Evolutionary conservation across 345 rosid genomes (phyloP), one percentile per base, ranked within the genome.

Genomic region (Dipteronia dyeriana): DNA sequence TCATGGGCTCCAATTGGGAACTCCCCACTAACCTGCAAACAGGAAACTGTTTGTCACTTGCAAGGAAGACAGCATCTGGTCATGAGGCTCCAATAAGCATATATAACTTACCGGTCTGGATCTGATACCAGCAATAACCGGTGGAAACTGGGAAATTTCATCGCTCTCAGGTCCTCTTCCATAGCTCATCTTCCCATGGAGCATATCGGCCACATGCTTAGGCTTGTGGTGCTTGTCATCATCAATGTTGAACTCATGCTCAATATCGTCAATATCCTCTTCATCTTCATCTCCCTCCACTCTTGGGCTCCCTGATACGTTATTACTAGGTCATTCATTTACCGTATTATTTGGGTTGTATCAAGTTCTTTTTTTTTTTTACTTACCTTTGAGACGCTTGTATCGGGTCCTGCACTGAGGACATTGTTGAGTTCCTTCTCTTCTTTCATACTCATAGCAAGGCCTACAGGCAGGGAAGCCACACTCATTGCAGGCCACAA

Each of bases 231-330:
- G 86, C 2, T 90, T 93, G 63, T 92, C 93, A 20, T 92, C 93
- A 20, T 92, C 98, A 29, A 96, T 89, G 65, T 91, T 94, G 85
- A 96, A 96, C 78, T 96, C 99, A 9, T 94, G 90, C 75, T 96
- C 99, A 26, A 94, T 91, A 80, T 96, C 98, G 79, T 96, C 99
- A 73, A 89, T 71, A 66, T 91, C 99, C 78, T 96, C 99, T 77
- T 96, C 99, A 73, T 96, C 98, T 5, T 96, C 99, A 73, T 96
- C 99, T 64, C 99, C 98, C 65, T 87, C 95, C 75, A 96, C 99
- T 74, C 99, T 85, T 4, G 98, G 88, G 56, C 98, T 88, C 79
- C 99, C 97, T 34, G 38, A 34, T 4, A 34, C 4, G 38, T 34
- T 3, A 29, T 29, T 0, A 3, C 1, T 26, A 26, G 1, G 1